Evolutionary conservation across 2,329 filamentous ascomycete species (phyloP).

Genomic region (Talaromyces sp.): DNA sequence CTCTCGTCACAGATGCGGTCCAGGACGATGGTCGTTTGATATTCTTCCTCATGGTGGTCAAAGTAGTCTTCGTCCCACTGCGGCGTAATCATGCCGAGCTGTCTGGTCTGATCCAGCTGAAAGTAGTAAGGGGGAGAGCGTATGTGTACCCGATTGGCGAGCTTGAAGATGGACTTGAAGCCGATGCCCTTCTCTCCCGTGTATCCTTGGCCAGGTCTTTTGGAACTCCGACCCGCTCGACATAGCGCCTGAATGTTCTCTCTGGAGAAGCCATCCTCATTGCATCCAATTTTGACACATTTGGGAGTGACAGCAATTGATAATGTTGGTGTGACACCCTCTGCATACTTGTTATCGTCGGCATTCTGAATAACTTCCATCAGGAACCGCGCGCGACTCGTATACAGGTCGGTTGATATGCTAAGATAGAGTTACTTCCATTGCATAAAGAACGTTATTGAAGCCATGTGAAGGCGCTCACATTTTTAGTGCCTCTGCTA

Average conservation of each 20-base stretch:
- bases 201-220: slow-evolving; percentile 21
- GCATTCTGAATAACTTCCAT: slow-evolving; percentile 31
- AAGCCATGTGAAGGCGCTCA: neutral
- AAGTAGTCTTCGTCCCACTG: slow-evolving; percentile 17
- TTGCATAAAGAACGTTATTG: neutral
- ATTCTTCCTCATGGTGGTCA: slow-evolving; percentile 11
- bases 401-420: slow-evolving; percentile 18
- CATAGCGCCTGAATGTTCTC: slow-evolving; percentile 7
- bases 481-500: neutral
- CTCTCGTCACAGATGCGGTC: neutral
- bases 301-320: slow-evolving; percentile 2
- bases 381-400: slow-evolving; percentile 22
- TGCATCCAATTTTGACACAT: neutral
- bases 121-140: slow-evolving; percentile 19
- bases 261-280: neutral
- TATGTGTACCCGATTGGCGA: slow-evolving; percentile 23
- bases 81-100: slow-evolving; percentile 19
- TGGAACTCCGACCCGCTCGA: slow-evolving; percentile 14
- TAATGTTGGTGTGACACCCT: slow-evolving; percentile 16
- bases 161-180: slow-evolving; percentile 34
- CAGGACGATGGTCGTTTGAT: neutral
- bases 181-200: slow-evolving; percentile 33
- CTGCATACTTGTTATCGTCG: slow-evolving; percentile 30
- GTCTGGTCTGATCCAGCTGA: slow-evolving; percentile 17
- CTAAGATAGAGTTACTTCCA: slow-evolving; percentile 13